Evolutionary conservation across 2,329 filamentous ascomycete genomes (phyloP).

Genomic region (Ceratocystis albifundus): DNA sequence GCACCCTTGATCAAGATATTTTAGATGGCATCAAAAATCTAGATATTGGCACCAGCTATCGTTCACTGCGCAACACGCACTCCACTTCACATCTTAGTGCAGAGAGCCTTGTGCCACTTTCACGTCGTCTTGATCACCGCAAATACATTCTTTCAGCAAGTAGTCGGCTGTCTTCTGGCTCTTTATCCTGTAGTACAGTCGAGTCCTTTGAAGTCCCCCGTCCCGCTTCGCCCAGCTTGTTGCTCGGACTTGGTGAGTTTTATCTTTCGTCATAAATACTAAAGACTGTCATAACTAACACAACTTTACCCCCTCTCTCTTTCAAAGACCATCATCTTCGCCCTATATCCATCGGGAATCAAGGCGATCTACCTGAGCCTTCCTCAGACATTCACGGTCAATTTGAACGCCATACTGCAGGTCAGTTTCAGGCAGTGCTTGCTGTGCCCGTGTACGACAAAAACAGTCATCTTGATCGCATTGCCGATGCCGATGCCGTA

Average conservation of each 20-base stretch:
- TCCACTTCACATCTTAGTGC: constrained; percentile 4
- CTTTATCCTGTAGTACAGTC: constrained; percentile 3
- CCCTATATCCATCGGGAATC: constrained; percentile 12
- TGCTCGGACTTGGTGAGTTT: constrained; percentile 20
- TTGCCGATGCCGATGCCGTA: constrained; percentile 18
- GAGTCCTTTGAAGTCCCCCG: constrained; percentile 12
- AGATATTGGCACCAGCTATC: constrained; percentile 16
- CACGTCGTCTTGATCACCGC: constrained; percentile 15
- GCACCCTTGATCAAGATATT: constrained; percentile 19
- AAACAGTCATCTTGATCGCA: constrained; percentile 17
- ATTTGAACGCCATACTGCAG: constrained; percentile 19
- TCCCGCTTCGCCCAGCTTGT: constrained; percentile 20
- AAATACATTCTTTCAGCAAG: constrained; percentile 9
- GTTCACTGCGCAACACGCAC: constrained; percentile 1
- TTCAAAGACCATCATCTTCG: constrained; percentile 16
- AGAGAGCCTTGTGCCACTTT: constrained; percentile 3
- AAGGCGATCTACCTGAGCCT: constrained; percentile 12
- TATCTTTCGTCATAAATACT: neutral
- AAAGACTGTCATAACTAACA: neutral
- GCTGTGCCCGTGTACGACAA: constrained; percentile 22
- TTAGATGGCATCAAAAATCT: constrained; percentile 21
- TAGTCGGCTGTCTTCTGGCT: constrained; percentile 14
- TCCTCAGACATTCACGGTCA: constrained; percentile 7
- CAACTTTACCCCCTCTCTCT: neutral
- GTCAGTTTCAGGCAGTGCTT: constrained; percentile 23